Percentiles rank a stretch among this genome's conserved stretches.
These are phyloP conservation scores for Trichoderma harzianum DNA, from an alignment of 2,329 filamentous ascomycete species.

Conservation along the genomic window DNA sequence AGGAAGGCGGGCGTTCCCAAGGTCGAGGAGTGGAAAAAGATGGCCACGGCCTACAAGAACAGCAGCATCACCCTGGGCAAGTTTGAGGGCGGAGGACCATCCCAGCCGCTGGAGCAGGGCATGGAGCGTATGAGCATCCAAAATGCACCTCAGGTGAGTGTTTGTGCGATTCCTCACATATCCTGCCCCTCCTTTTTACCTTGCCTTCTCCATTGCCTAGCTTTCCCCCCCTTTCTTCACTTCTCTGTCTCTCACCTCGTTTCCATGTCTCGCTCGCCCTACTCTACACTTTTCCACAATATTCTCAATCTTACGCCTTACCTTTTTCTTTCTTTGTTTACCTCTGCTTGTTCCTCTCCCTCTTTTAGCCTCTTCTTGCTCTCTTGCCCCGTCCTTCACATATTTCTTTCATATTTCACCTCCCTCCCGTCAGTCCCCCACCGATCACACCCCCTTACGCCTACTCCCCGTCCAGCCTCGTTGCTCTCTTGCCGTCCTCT, in stretches of 20 bases:
- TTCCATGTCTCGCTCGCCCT: not conserved
- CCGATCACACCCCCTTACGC: not conserved
- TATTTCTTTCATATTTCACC: not conserved
- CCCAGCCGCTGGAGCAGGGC: conserved; percentile 59
- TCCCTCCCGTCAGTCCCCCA: not conserved
- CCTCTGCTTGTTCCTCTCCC: not conserved
- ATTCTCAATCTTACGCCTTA: not conserved
- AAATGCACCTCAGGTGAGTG: conserved; percentile 27
- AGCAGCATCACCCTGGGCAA: conserved; percentile 96
- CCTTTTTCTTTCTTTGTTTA: not conserved
- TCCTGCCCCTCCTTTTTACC: not conserved
- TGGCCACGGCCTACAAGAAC: conserved; percentile 98
- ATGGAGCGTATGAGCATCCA: conserved; percentile 77
- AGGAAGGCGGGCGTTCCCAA: conserved; percentile 84
- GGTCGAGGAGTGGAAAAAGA: conserved; percentile 99
- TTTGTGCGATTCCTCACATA: not conserved
- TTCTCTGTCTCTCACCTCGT: not conserved
- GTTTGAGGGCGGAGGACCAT: conserved; percentile 60
- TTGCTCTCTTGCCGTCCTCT: not conserved
- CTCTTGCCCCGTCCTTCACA: not conserved
- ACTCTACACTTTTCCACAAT: not conserved
- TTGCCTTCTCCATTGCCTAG: not conserved
- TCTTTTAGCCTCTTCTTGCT: not conserved
- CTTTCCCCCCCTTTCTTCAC: no score
- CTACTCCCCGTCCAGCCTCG: not conserved